Conservation (phyloP, 2,329 filamentous ascomycete species). For the Trichophyton verrucosum region DNA sequence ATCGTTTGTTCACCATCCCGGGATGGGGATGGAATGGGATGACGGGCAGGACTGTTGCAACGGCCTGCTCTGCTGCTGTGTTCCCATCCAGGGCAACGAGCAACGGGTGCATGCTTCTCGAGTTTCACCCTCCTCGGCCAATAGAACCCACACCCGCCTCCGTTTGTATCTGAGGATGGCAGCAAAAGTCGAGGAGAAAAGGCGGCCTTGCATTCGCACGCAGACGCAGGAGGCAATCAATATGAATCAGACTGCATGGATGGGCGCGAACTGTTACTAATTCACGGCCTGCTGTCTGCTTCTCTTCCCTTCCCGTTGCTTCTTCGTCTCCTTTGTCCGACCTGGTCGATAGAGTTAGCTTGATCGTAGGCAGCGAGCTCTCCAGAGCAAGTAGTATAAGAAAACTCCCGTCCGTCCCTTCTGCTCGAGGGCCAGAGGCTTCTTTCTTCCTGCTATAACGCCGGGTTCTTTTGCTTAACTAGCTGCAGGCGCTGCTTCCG, state of each 20-base stretch:
- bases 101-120: background rate
- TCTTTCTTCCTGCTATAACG: no score
- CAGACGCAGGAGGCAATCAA: conserved; percentile 1
- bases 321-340: background rate
- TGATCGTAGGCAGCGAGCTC: background rate
- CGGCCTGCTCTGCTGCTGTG: background rate
- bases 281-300: background rate
- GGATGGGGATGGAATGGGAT: background rate
- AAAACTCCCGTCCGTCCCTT: background rate
- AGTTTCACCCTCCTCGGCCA: background rate
- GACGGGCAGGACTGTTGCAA: background rate
- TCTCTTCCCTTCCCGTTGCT: background rate
- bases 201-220: background rate
- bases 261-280: background rate
- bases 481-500: background rate
- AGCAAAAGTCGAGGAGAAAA: background rate
- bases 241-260: conserved; percentile 2
- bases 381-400: background rate
- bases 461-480: background rate
- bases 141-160: background rate
- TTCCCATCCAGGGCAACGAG: background rate
- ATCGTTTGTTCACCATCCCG: background rate
- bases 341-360: background rate
- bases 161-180: background rate
- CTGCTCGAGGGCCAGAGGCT: no score